Conservation (phyloP, 768 basidiomycete genomes). For the Porpolomopsis calyptriformis region DNA sequence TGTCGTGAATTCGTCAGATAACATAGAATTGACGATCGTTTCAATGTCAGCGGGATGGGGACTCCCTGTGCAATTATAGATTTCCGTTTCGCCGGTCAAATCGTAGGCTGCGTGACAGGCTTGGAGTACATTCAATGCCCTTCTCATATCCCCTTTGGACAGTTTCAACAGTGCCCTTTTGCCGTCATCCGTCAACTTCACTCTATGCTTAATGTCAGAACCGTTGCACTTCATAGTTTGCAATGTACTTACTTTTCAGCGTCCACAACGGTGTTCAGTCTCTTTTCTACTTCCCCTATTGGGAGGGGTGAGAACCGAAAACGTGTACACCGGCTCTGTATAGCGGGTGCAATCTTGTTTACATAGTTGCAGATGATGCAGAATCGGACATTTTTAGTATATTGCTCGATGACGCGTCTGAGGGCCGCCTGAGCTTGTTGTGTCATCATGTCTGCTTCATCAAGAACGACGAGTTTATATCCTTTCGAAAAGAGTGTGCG, state of each 20-base stretch:
- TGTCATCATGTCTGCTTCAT: slow-evolving; percentile 99
- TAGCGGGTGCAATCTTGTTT: slow-evolving; percentile 97
- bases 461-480: slow-evolving; percentile 95
- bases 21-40: slow-evolving; percentile 88
- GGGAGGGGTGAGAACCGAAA: slow-evolving; percentile 95
- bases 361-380: slow-evolving; percentile 99
- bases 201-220: slow-evolving; percentile 37
- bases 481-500: slow-evolving; percentile 85
- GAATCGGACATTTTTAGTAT: slow-evolving; percentile 96
- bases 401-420: slow-evolving; percentile 95
- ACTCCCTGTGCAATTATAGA: slow-evolving; percentile 95
- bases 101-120: slow-evolving; percentile 98
- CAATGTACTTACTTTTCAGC: slow-evolving; percentile 58
- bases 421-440: slow-evolving; percentile 94
- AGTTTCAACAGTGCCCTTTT: slow-evolving; percentile 83
- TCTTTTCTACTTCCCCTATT: slow-evolving; percentile 72
- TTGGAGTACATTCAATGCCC: slow-evolving; percentile 92
- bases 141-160: slow-evolving; percentile 95
- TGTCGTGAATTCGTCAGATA: slow-evolving; percentile 90
- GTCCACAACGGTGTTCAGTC: slow-evolving; percentile 68
- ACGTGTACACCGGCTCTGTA: slow-evolving; percentile 95
- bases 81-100: slow-evolving; percentile 73
- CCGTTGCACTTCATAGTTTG: neutral
- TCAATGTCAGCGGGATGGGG: slow-evolving; percentile 95
- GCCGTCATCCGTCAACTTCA: slow-evolving; percentile 78